Conservation (phyloP, 345 rosid genomes). For the Sonneratia caseolaris region DNA sequence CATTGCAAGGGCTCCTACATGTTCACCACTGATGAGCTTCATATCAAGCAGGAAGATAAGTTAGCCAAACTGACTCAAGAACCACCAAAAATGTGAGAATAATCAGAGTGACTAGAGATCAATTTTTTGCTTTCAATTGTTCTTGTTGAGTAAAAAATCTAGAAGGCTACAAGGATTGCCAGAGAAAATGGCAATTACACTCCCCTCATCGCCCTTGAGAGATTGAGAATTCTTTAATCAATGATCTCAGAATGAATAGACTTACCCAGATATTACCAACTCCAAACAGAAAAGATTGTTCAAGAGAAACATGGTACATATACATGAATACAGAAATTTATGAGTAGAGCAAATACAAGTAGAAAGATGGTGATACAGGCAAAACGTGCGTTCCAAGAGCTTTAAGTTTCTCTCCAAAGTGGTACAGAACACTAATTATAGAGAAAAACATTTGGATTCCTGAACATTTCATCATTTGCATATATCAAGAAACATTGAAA, state of each 20-base stretch:
- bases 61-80: conserved; percentile 6
- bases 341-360: no score
- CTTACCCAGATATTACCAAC: background rate
- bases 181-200: background rate
- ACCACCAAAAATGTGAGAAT: background rate
- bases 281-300: background rate
- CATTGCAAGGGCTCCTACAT: conserved; percentile 96
- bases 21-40: conserved; percentile 96
- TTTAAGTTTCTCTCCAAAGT: background rate
- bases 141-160: background rate
- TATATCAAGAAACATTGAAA: background rate
- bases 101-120: background rate
- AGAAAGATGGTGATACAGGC: no score
- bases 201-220: background rate
- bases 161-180: background rate
- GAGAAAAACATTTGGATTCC: background rate
- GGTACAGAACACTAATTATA: background rate
- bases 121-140: background rate
- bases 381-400: no score
- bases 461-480: background rate
- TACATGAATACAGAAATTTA: no score
- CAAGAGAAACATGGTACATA: background rate
- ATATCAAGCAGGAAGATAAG: conserved; percentile 16
- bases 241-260: background rate
- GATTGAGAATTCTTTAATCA: background rate